Conservation (phyloP, 352 stramenopile species). For the Bremia lactucae region DNA sequence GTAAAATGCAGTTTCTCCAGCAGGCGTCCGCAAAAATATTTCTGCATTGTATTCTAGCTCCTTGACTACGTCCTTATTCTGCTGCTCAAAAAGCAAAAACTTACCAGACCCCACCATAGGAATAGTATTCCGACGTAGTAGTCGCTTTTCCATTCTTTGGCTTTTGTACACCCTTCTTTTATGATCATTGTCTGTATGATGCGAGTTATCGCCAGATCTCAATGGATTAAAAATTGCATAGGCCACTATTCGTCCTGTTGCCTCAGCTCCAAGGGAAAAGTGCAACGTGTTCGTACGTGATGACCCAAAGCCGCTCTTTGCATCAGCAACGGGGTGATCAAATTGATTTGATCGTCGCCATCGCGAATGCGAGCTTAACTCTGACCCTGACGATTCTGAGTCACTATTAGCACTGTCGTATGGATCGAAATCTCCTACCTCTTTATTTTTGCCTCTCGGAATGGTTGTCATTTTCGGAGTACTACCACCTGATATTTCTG, state of each 20-base stretch:
- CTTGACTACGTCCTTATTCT: constrained; percentile 88
- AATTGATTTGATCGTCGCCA: constrained; percentile 20
- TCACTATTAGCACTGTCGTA: constrained; percentile 82
- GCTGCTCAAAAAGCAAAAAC: constrained; percentile 80
- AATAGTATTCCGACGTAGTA: constrained; percentile 57
- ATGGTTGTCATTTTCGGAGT: constrained; percentile 25
- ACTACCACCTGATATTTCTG: constrained; percentile 19
- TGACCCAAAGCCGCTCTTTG: constrained; percentile 21
- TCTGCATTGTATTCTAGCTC: constrained; percentile 84
- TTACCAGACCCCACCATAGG: constrained; percentile 66
- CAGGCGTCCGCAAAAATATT: constrained; percentile 58
- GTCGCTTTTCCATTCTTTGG: constrained; percentile 60
- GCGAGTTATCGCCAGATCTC: constrained; percentile 17
- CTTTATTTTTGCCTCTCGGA: constrained; percentile 20
- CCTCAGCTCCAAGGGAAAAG: constrained; percentile 76
- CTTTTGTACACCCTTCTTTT: constrained; percentile 27
- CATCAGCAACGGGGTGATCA: constrained; percentile 16
- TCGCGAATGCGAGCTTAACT: constrained; percentile 24
- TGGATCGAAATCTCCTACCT: constrained; percentile 26
- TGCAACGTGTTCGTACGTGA: constrained; percentile 54
- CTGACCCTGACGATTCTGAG: constrained; percentile 72
- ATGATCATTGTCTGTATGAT: constrained; percentile 6
- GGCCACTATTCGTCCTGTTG: constrained; percentile 68
- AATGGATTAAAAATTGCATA: constrained; percentile 63
- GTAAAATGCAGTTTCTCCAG: constrained; percentile 66